Evolutionary conservation across 768 basidiomycete genomes (phyloP).

Genomic region (Chalciporus piperatus): DNA sequence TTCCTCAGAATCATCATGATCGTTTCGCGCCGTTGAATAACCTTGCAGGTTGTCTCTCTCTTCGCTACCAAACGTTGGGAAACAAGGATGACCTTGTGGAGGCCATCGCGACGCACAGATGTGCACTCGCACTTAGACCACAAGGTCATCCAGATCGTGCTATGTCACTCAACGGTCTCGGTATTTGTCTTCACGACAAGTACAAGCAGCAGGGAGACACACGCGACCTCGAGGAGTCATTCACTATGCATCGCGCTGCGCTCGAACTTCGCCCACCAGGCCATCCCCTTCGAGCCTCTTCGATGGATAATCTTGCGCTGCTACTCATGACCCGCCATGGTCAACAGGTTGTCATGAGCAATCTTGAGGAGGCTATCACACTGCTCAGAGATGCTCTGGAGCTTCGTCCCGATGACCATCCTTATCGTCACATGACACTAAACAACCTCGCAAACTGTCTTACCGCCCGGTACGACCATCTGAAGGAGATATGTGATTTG

Average conservation of each 20-base stretch:
- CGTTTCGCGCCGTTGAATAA: background rate
- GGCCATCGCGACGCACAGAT: background rate
- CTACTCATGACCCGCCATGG: background rate
- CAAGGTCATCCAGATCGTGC: background rate
- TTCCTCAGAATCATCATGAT: background rate
- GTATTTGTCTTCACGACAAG: constrained; percentile 5
- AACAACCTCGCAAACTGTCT: constrained; percentile 19
- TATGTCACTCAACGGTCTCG: constrained; percentile 15
- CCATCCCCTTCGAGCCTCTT: background rate
- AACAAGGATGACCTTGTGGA: background rate
- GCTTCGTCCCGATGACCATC: constrained; percentile 10
- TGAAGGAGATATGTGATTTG: background rate
- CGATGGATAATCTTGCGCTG: constrained; percentile 1
- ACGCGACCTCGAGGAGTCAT: background rate
- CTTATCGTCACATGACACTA: constrained; percentile 8
- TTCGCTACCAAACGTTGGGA: background rate
- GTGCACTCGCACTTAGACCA: background rate
- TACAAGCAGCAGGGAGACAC: background rate
- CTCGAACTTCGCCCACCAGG: background rate
- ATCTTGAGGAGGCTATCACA: constrained; percentile 19
- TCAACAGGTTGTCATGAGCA: background rate
- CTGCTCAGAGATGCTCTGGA: constrained; percentile 6
- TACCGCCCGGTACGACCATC: background rate
- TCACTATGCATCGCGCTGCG: background rate
- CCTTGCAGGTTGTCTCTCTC: background rate